Evolutionary conservation across 495 filamentous ascomycete genomes (phyloP).

Genomic region (Halenospora varia): DNA sequence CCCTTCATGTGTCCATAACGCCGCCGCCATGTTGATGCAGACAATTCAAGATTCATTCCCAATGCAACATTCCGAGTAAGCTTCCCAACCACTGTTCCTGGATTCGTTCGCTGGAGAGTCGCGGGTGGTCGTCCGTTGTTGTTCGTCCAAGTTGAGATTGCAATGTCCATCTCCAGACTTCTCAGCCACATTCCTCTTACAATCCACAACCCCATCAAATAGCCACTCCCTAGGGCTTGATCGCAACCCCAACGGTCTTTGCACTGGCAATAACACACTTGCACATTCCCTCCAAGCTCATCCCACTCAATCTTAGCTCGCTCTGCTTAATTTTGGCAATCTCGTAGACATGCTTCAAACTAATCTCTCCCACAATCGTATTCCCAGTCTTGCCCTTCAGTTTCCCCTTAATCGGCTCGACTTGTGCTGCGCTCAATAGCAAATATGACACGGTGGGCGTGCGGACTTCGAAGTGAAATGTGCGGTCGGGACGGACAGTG

Average conservation of each 20-base stretch:
- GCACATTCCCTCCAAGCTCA: conserved; percentile 76
- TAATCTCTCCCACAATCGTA: conserved; percentile 74
- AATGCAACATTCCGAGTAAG: too few relatives aligned
- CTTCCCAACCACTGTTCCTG: background rate
- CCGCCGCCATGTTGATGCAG: conserved; percentile 21
- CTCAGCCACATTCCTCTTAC: background rate
- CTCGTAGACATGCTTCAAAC: conserved; percentile 95
- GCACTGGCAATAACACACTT: conserved; percentile 84
- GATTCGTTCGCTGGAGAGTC: background rate
- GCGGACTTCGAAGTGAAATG: conserved; percentile 89
- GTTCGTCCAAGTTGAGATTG: background rate
- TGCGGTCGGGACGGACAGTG: conserved; percentile 87
- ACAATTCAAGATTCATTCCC: background rate
- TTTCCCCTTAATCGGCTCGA: conserved; percentile 65
- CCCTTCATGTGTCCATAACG: conserved; percentile 16
- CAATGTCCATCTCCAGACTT: background rate
- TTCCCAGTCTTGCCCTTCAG: conserved; percentile 75
- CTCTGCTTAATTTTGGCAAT: conserved; percentile 94
- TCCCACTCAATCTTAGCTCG: conserved; percentile 75
- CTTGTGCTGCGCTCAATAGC: conserved; percentile 76
- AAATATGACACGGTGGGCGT: conserved; percentile 90
- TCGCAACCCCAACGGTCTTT: conserved; percentile 80
- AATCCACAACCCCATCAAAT: background rate
- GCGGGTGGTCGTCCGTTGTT: background rate
- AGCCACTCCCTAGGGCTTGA: conserved; percentile 53